Evolutionary conservation across 495 filamentous ascomycete species (phyloP).

Genomic region (Penicillium desertorum): DNA sequence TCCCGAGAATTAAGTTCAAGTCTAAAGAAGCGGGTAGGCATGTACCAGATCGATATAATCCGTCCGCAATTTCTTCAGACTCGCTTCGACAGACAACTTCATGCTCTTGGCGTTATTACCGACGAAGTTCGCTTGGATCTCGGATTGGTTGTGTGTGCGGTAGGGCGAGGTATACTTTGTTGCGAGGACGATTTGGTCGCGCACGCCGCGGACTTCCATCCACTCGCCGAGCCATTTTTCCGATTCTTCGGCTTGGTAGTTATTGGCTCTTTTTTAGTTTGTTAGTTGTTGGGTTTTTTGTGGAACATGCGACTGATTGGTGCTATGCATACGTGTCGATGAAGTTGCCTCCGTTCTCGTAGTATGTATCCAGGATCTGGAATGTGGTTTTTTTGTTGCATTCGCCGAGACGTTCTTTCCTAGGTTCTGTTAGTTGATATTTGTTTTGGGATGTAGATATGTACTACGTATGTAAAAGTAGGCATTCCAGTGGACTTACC

Average conservation of each 20-base stretch:
- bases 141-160: slow-evolving; percentile 29
- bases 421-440: background rate
- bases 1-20: background rate
- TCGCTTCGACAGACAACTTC: slow-evolving; percentile 51
- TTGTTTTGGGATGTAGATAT: background rate
- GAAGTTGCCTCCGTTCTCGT: slow-evolving; percentile 70
- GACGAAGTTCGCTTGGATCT: slow-evolving; percentile 52
- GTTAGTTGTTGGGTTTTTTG: background rate
- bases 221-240: slow-evolving; percentile 77
- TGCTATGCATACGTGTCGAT: slow-evolving; percentile 57
- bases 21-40: background rate
- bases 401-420: slow-evolving; percentile 52
- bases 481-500: slow-evolving; percentile 25
- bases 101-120: slow-evolving; percentile 63
- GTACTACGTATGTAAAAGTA: no score
- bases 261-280: slow-evolving; percentile 46
- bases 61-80: slow-evolving; percentile 61
- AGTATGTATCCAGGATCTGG: slow-evolving; percentile 66
- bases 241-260: slow-evolving; percentile 68
- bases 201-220: slow-evolving; percentile 55
- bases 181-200: slow-evolving; percentile 66
- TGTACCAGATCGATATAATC: slow-evolving; percentile 60
- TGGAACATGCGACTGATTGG: background rate
- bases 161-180: slow-evolving; percentile 65
- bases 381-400: slow-evolving; percentile 62